Evolutionary conservation across 2,329 filamentous ascomycete genomes (phyloP).

Genomic region (Emmonsiellopsis sp.): DNA sequence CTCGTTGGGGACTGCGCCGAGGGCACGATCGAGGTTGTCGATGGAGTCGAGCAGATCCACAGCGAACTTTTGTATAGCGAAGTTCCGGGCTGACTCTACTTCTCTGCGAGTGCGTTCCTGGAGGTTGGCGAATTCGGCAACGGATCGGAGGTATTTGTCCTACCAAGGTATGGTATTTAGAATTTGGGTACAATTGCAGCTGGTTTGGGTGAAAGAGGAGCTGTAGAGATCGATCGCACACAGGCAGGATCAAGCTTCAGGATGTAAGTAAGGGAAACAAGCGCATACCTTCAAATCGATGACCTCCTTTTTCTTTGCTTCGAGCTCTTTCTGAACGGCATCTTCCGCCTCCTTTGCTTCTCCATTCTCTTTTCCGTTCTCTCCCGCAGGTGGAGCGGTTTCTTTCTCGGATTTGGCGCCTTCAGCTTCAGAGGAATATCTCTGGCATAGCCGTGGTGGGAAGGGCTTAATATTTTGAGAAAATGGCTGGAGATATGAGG

Average conservation of each 20-base stretch:
- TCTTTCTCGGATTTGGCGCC: conserved; percentile 21
- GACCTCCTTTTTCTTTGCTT: conserved; percentile 62
- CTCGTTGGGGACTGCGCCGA: conserved; percentile 65
- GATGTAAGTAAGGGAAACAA: conserved; percentile 1
- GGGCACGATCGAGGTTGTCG: conserved; percentile 93
- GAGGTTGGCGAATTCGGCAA: conserved; percentile 96
- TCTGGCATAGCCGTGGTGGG: conserved; percentile 23
- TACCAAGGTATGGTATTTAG: conserved; percentile 26
- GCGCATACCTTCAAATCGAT: conserved; percentile 71
- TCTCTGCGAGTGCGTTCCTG: conserved; percentile 91
- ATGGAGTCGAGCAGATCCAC: conserved; percentile 90
- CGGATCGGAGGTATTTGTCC: conserved; percentile 90
- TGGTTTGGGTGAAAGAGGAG: too few relatives aligned
- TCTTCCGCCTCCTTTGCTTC: conserved; percentile 34
- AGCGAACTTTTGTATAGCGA: conserved; percentile 89
- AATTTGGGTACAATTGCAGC: background rate
- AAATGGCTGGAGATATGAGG: conserved; percentile 25
- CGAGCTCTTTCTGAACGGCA: conserved; percentile 54
- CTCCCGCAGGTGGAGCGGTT: conserved; percentile 32
- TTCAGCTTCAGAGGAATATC: conserved; percentile 35
- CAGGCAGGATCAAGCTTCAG: background rate
- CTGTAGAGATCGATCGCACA: background rate
- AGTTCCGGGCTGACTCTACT: conserved; percentile 76
- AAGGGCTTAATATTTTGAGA: conserved; percentile 20
- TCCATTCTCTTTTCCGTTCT: conserved; percentile 32